A percentile compares a stretch with the other conserved stretches of the same genome.
Conservation (phyloP, 768 basidiomycete genomes). For the Ramaria sp. region DNA sequence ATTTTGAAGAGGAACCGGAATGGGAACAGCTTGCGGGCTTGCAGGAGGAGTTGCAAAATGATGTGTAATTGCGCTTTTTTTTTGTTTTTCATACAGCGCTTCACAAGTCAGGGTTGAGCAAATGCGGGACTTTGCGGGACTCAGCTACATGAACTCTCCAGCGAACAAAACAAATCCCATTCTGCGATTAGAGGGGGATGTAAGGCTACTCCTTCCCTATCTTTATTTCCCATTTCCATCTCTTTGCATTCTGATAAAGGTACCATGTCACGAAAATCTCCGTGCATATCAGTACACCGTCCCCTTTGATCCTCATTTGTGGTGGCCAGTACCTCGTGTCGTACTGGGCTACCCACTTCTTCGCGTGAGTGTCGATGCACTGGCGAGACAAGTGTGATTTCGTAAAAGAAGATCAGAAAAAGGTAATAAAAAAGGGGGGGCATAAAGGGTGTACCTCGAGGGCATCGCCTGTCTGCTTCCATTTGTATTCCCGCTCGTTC, state of each 20-base stretch:
- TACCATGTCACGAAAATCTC: constrained; percentile 8
- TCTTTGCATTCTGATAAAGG: constrained; percentile 7
- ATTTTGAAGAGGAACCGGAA: constrained; percentile 82
- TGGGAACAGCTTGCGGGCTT: constrained; percentile 60
- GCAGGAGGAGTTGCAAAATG: constrained; percentile 50
- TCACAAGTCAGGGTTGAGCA: neutral
- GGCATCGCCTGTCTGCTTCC: constrained; percentile 32
- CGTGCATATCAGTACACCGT: constrained; percentile 7
- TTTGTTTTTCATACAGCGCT: constrained; percentile 8
- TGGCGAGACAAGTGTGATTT: too few relatives aligned
- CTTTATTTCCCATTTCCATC: constrained; percentile 10
- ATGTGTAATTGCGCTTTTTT: constrained; percentile 15
- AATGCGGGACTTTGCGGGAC: neutral
- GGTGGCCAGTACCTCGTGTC: constrained; percentile 3
- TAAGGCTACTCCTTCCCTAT: constrained; percentile 2
- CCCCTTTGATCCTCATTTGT: constrained; percentile 8
- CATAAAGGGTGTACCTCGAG: constrained; percentile 14
- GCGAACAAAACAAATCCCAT: neutral
- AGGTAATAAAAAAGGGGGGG: too few relatives aligned
- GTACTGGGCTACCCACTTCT: constrained; percentile 8
- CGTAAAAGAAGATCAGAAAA: too few relatives aligned
- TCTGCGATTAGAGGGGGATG: neutral
- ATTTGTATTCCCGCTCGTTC: constrained; percentile 63
- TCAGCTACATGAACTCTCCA: neutral
- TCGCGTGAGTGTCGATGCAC: constrained; percentile 8